These are phyloP conservation scores for Vaccinium vitisidaea DNA, from an alignment of 148 eudicot genomes.

Conservation along the genomic window DNA sequence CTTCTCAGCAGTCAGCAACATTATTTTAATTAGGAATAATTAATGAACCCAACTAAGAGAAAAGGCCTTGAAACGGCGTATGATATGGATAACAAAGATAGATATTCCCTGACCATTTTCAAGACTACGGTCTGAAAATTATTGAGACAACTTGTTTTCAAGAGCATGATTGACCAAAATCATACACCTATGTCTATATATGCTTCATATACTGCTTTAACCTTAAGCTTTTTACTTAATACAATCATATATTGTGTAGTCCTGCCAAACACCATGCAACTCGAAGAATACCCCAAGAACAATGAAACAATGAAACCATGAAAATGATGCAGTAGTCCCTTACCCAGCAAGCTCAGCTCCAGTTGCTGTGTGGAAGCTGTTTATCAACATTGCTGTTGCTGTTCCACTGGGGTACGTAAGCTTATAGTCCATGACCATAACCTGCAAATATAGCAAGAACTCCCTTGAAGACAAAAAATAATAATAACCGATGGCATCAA, in stretches of 20 bases:
- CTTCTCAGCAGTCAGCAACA: background rate
- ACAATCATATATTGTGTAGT: background rate
- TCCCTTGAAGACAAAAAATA: background rate
- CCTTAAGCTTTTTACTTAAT: background rate
- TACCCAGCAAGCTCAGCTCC: slow-evolving; percentile 83
- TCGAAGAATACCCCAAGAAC: background rate
- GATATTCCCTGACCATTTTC: background rate
- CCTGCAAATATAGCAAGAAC: slow-evolving; percentile 35
- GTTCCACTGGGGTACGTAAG: slow-evolving; percentile 97
- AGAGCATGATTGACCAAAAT: too few species aligned
- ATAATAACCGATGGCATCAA: background rate
- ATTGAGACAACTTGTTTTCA: too few species aligned
- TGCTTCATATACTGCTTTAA: background rate
- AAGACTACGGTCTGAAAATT: too few species aligned
- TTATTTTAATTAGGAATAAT: background rate
- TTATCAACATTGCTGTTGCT: slow-evolving; percentile 95
- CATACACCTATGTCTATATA: background rate
- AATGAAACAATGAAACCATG: background rate
- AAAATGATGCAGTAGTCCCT: slow-evolving; percentile 11
- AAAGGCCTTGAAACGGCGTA: background rate
- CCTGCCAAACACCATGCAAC: background rate
- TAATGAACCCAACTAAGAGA: background rate
- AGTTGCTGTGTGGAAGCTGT: slow-evolving; percentile 79
- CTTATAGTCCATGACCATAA: slow-evolving; percentile 89
- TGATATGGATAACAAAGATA: background rate